Percentiles rank a stretch among this genome's conserved stretches.
Evolutionary conservation across 352 stramenopile genomes (phyloP).

Genomic region (Globisporangium okanoganense): DNA sequence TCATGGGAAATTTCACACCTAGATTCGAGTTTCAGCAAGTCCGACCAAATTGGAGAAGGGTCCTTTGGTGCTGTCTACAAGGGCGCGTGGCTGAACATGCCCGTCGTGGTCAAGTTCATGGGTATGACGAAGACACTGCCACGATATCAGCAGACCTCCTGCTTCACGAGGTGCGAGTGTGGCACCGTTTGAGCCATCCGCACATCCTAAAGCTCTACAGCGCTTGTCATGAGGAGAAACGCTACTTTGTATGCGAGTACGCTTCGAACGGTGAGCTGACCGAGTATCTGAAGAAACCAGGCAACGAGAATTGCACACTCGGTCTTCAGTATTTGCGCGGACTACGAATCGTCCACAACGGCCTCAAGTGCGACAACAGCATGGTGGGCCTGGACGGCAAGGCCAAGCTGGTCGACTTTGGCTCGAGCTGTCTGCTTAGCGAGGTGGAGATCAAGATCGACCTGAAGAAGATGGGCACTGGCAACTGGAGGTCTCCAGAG

Average conservation of each 20-base stretch:
- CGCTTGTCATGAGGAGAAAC: no score
- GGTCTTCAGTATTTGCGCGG: neutral
- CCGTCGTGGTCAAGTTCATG: neutral
- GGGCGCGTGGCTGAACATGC: neutral
- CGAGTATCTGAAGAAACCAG: neutral
- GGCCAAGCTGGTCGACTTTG: constrained; percentile 27
- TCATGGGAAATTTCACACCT: no score
- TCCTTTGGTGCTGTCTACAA: no score
- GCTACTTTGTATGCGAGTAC: no score
- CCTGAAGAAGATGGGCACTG: constrained; percentile 5
- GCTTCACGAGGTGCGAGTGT: neutral
- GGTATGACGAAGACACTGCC: neutral
- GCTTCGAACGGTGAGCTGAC: neutral
- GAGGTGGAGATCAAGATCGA: neutral
- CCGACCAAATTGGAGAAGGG: no score
- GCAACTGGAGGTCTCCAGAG: no score
- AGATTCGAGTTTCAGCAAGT: no score
- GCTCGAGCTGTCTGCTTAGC: neutral
- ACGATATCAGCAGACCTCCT: neutral
- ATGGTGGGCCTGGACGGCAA: constrained; percentile 20
- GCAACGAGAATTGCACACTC: neutral
- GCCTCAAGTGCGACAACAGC: constrained; percentile 24
- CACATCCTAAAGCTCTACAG: no score
- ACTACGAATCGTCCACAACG: constrained; percentile 15
- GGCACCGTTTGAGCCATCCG: no score